A percentile compares a stretch with the other conserved stretches of the same genome.
Conservation (phyloP, 2,329 filamentous ascomycete genomes). For the Botrytis tulipae region DNA sequence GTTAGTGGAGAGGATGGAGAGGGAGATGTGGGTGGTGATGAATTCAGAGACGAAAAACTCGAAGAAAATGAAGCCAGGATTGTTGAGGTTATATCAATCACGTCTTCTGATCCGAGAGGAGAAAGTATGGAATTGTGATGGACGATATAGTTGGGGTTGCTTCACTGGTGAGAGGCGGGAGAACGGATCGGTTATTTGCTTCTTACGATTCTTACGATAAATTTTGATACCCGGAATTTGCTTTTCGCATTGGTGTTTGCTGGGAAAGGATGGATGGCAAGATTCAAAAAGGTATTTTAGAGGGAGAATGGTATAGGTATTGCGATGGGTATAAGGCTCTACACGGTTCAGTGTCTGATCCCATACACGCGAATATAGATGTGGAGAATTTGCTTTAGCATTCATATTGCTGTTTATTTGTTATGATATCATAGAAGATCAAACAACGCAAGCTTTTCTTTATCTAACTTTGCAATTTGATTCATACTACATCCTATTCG, state of each 20-base stretch:
- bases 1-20: background rate
- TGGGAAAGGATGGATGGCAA: background rate
- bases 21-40: background rate
- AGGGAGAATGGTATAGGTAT: background rate
- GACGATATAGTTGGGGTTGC: background rate
- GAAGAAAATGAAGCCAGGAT: background rate
- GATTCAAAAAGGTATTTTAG: background rate
- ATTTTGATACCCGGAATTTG: conserved; percentile 9
- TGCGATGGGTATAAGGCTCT: background rate
- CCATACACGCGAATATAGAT: background rate
- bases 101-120: background rate
- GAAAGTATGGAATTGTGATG: background rate
- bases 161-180: too few species aligned
- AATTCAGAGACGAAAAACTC: background rate
- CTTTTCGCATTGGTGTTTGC: background rate
- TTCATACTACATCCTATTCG: background rate
- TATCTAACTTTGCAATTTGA: background rate
- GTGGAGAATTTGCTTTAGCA: background rate
- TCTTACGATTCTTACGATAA: background rate
- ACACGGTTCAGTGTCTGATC: background rate
- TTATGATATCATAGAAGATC: background rate
- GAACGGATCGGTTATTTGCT: background rate
- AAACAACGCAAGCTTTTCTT: background rate
- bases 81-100: background rate
- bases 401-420: background rate